Evolutionary conservation across 2,329 filamentous ascomycete species (phyloP).

Genomic region (Hymenoscyphus occultus): DNA sequence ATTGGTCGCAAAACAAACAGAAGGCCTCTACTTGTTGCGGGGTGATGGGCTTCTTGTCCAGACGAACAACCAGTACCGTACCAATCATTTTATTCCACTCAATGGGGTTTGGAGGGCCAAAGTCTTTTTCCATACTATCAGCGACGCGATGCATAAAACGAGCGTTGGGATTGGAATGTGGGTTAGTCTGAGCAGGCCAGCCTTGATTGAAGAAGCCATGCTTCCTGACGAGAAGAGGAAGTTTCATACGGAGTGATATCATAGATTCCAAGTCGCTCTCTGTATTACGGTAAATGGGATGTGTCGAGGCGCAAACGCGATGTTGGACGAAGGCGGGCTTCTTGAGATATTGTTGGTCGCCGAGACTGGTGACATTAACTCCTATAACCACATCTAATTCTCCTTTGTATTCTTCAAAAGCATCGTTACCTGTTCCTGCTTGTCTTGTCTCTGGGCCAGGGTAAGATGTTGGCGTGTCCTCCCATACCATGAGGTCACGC

Average conservation of each 20-base stretch:
- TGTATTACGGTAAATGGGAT: conserved; percentile 2
- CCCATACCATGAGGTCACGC: too few relatives aligned
- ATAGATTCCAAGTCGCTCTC: not conserved
- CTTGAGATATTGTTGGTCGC: not conserved
- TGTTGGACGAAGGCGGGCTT: conserved; percentile 1
- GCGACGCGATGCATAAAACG: not conserved
- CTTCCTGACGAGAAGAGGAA: conserved; percentile 11
- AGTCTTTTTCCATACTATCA: not conserved
- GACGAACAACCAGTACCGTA: conserved; percentile 11
- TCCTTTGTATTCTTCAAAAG: not conserved
- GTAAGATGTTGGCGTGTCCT: not conserved
- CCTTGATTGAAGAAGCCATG: conserved; percentile 3
- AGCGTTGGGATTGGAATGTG: not conserved
- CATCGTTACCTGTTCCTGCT: not conserved
- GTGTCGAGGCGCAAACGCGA: not conserved
- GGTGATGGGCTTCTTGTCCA: conserved; percentile 13
- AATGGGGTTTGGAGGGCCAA: not conserved
- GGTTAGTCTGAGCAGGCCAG: not conserved
- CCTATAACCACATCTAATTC: not conserved
- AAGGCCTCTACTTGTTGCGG: conserved; percentile 13
- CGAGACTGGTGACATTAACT: not conserved
- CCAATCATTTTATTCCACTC: conserved; percentile 8
- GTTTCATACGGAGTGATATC: conserved; percentile 8
- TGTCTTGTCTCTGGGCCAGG: not conserved
- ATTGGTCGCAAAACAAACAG: not conserved